Percentiles rank a stretch among this genome's conserved stretches.
Evolutionary conservation across 306 rosid species (phyloP).

Genomic region (Cajanus cajan): DNA sequence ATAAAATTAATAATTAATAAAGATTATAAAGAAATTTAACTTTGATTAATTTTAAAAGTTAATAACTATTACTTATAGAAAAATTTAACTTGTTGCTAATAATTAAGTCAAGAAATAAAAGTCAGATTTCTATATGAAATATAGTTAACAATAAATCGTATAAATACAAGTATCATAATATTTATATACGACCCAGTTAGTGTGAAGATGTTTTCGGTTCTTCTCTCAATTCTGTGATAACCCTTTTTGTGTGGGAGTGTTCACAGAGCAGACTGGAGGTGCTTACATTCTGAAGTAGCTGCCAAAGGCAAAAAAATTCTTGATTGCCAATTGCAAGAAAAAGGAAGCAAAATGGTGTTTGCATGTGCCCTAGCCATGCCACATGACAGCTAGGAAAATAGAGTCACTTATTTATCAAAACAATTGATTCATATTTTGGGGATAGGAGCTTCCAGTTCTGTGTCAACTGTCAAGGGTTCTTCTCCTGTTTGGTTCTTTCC

Average conservation of each 20-base stretch:
- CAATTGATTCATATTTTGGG: conserved; percentile 20
- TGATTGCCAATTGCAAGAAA: not conserved
- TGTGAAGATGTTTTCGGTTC: not conserved
- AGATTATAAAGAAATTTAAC: too few relatives aligned
- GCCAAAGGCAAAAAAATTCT: not conserved
- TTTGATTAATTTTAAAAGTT: too few relatives aligned
- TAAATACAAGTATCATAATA: not conserved
- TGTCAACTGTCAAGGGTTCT: not conserved
- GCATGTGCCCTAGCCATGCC: not conserved
- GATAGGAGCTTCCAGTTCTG: not conserved
- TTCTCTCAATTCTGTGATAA: not conserved
- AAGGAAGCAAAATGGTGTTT: conserved; percentile 8
- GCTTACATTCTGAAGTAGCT: not conserved
- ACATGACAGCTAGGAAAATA: not conserved
- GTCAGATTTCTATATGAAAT: not conserved
- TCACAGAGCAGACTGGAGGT: not conserved
- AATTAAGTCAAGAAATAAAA: too few relatives aligned
- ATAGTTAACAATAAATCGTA: not conserved
- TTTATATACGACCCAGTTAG: not conserved
- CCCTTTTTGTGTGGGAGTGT: not conserved
- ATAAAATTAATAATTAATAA: too few relatives aligned
- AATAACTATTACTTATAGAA: too few relatives aligned
- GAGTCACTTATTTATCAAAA: not conserved
- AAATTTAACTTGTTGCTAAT: too few relatives aligned
- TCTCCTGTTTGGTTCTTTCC: conserved; percentile 20